Base-by-base conservation (phyloP, 106 monocot species). In the Xerophyta viscosa region DNA sequence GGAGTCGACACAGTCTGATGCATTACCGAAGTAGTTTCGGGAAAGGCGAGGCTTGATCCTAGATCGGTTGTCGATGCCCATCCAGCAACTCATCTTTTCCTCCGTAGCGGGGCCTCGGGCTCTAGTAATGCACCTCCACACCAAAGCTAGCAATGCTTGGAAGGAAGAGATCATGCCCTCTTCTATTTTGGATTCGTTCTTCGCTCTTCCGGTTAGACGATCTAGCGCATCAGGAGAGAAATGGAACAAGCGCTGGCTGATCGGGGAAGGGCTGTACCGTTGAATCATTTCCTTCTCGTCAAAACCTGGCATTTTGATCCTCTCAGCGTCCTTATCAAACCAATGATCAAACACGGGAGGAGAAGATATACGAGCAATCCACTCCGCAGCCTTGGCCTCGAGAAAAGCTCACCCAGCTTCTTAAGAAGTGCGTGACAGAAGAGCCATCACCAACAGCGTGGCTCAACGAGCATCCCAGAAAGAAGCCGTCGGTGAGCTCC, bases 401-500 rank as follows among this genome's bases (percentile, higher is more conserved):
- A 44, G 43, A 9, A 17, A 44, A 3, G 9, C 15, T 14, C 14
- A 14, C 8, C 43, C 43, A 44, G 9, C 9, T 3, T 14, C 43
- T 44, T 3, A 44, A 3, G n/a, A 44, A 44, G 9, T 17, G 43
- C 8, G n/a, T 3, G n/a, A 17, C 6, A 44, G 43, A 44, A 44
- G n/a, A 4, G 8, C 8, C 14, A 17, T 44, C 43, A 17, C 43
- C 43, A 17, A 17, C 43, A 17, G n/a, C 8, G 43, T 44, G 43
- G n/a, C 15, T 44, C 8, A 44, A 14, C 8, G 43, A 44, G 43
- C 43, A 44, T 4, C 14, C 43, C 9, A 44, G 43, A 44, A 44
- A 44, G 14, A 44, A 44, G n/a, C 43, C 43, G n/a, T 44, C 43
- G n/a, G 43, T 14, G 4, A 44, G n/a, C 43, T 44, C 14, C 43